Base-by-base conservation (phyloP, 345 rosid species). In the Salix udensis region DNA sequence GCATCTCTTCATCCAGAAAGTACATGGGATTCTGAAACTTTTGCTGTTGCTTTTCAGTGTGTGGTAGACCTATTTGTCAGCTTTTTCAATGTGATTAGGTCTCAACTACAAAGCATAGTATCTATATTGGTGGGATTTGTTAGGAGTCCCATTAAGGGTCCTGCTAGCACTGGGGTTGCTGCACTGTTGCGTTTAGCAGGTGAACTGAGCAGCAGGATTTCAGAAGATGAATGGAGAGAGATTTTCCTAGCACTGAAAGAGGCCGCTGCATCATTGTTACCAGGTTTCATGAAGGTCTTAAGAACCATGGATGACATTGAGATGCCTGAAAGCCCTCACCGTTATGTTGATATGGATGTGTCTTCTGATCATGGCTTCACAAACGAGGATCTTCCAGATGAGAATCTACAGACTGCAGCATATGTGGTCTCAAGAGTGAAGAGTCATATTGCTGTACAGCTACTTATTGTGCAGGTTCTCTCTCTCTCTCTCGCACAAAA, bases 21-120 rank as follows among this genome's bases (percentile, higher is more conserved):
- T 79, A 72, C 85, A 58, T 90, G 94, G 97, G 97, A 93, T 84
- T 74, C 91, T 83, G 97, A 91, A 82, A 93, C 93, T 71, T 85
- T 92, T 50, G 79, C 93, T 36, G 81, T 86, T 74, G 97, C 94
- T 31, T 84, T 89, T 36, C 88, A 88, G 77, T 88, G 88, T 88
- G 88, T 95, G 34, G 94, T 93, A 65, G 96, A 93, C 79, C 79
- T 95, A 72, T 88, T 88, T 86, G 84, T 89, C 70, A 77, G 84
- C 30, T 89, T 83, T 85, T 91, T 89, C 69, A 78, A 80, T 72
- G 87, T 86, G 39, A 82, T 87, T 50, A 86, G 94, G 89, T 80
- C 88, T 78, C 94, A 91, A 82, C 85, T 93, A 61, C 77, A 87
- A n/a, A 76, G 82, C 76, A 85, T 95, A 70, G 83, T 95, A 77